phyloP scores from a whole-genome alignment of 2,329 filamentous ascomycete species.

The Ophiostoma ulmi region DNA sequence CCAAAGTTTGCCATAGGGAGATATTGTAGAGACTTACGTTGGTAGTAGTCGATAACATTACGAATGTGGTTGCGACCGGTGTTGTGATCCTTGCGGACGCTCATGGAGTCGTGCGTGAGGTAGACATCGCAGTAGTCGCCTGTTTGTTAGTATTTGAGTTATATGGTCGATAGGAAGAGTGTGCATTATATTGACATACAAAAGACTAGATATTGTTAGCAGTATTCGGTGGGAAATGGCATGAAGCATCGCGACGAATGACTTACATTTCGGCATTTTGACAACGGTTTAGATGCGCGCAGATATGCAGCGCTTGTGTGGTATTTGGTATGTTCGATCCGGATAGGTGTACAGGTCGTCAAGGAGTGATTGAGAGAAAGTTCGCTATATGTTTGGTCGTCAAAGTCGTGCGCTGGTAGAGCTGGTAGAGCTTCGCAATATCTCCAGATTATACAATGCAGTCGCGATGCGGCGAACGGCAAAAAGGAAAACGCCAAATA shows the following conservation, averaged over 20 bases:
- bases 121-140: conserved; percentile 99
- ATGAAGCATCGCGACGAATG: neutral
- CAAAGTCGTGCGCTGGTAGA: neutral
- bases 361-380: neutral
- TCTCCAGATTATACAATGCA: neutral
- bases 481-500: conserved; percentile 8
- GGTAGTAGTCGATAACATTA: conserved; percentile 98
- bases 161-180: conserved; percentile 38
- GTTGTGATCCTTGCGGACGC: conserved; percentile 98
- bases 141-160: conserved; percentile 33
- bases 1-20: neutral
- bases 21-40: conserved; percentile 55
- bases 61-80: conserved; percentile 91
- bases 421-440: neutral
- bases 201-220: conserved; percentile 28
- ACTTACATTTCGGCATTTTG: conserved; percentile 23
- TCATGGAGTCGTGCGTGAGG: conserved; percentile 99
- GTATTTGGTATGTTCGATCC: neutral
- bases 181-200: conserved; percentile 24
- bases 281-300: neutral
- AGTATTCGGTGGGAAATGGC: neutral
- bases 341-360: neutral
- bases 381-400: neutral
- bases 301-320: neutral
- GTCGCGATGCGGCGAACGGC: conserved; percentile 10